Base-by-base conservation (phyloP, 306 rosid species). In the Vicia villosa region DNA sequence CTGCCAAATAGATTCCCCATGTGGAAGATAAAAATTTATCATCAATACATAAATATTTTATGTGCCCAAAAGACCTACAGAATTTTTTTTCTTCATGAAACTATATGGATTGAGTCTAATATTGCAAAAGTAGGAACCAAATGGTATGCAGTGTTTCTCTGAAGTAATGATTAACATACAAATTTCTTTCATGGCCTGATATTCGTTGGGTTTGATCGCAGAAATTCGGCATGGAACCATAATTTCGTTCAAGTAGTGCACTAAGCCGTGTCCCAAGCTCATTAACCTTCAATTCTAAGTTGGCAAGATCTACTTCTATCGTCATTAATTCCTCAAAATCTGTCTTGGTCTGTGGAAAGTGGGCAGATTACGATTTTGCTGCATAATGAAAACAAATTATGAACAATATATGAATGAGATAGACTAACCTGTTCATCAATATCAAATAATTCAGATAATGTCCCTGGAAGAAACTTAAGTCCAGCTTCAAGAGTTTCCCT, bases 231-330 rank as follows among this genome's bases (percentile, higher is more conserved):
- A 56, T 45, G 59, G 75, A 45, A 74, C 74, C 77, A 58, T 37
- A 16, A 59, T 70, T 80, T 41, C 54, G 69, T 41, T 82, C 79
- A 69, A 77, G 83, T 58, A 82, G 84, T 68, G 71, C 80, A 68
- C 81, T 76, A 70, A 90, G 92, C 83, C 83, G 91, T 69, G 30
- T 36, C 30, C 79, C 87, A 20, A 90, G 82, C 63, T 85, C 87
- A 41, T 66, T 75, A 58, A 84, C 81, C 83, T 78, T 85, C 76
- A 72, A 62, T 22, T 79, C 89, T 77, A 94, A 81, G 66, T 77
- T 65, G 66, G 68, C 72, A 42, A 89, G 85, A 59, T 84, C 94
- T 14, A 71, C 77, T 82, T 82, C 96, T 61, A 73, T 80, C 74
- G 54, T 61, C 32, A 86, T 77, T 74, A 88, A 74, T 83, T 88